Conservation (phyloP, 768 basidiomycete species). For the Cantharellus cinnabarinus region DNA sequence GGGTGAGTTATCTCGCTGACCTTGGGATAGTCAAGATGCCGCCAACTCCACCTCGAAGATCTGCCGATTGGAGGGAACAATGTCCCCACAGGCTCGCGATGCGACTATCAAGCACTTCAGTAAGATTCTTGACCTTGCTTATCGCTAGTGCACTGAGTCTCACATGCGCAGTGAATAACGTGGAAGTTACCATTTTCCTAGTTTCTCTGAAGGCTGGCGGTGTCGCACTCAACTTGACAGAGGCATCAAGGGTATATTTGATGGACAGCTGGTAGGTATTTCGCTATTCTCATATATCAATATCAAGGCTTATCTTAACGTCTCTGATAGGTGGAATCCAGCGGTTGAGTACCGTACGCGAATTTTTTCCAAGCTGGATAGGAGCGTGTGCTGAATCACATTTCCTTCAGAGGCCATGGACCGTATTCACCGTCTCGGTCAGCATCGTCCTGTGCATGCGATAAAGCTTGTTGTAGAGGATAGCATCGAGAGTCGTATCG, state of each 20-base stretch:
- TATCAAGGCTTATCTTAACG: background rate
- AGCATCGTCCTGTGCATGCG: slow-evolving; percentile 79
- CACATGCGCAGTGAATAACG: slow-evolving; percentile 49
- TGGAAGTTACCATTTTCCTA: slow-evolving; percentile 91
- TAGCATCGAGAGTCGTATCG: slow-evolving; percentile 86
- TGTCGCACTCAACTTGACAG: slow-evolving; percentile 75
- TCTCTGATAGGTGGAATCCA: slow-evolving; percentile 52
- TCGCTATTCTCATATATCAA: background rate
- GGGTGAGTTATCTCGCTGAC: slow-evolving; percentile 25
- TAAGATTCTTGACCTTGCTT: slow-evolving; percentile 21
- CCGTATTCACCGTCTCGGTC: slow-evolving; percentile 90
- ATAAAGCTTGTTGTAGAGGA: slow-evolving; percentile 92
- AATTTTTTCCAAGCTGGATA: background rate
- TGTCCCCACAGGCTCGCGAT: slow-evolving; percentile 91
- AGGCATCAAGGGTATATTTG: slow-evolving; percentile 81
- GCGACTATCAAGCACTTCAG: slow-evolving; percentile 90
- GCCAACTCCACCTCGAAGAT: slow-evolving; percentile 29
- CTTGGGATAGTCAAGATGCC: background rate
- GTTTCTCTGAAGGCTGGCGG: slow-evolving; percentile 88
- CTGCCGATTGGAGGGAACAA: slow-evolving; percentile 86
- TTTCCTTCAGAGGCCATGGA: slow-evolving; percentile 70
- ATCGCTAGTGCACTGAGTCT: background rate
- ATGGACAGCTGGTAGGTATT: slow-evolving; percentile 67
- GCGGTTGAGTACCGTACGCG: slow-evolving; percentile 69
- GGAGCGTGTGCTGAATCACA: background rate